Evolutionary conservation across 768 basidiomycete species (phyloP), one percentile per base, ranked within the genome.

Genomic region (Atractiella rhizophila): DNA sequence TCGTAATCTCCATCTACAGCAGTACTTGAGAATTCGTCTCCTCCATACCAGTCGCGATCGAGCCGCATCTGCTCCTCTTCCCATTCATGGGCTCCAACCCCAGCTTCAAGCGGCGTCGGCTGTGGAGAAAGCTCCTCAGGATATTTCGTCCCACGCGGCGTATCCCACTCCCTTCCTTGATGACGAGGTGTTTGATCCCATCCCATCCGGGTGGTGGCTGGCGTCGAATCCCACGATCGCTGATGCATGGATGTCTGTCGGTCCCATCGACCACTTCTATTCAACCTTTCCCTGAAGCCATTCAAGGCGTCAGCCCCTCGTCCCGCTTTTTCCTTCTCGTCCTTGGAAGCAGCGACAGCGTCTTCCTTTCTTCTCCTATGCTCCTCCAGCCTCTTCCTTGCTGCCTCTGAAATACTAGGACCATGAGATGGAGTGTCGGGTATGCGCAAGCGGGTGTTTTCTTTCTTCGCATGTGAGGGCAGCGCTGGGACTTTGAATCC

Each of bases 371-470:
- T 29, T 18, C 16, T 66, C 43, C 77, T 66, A 51, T 81, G 61
- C 48, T 86, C 85, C 42, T 85, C 82, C 23, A 94, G 59, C 44
- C 68, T 61, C 48, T 66, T 64, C 16, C 74, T 64, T 12, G 74
- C 82, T 1, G 63, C 61, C 21, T 80, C 76, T 1, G 81, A 78
- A 16, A 98, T 62, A 13, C 88, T 88, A 28, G 80, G 77, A 3
- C 80, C 74, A 55, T 86, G 79, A 16, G 86, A 88, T 0, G 88
- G 88, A 0, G 88, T 96, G 49, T 91, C 88, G 50, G 76, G 76
- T 0, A 73, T 78, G 44, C 77, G 64, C 45, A 77, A 72, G 5
- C 88, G 68, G 2, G 66, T 54, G 52, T 74, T 71, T n/a, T 62
- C 59, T 34, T 69, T 65, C 24, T 63, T 63, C 12, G 63, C 62